These are phyloP conservation scores for Penicillium sp. DNA, from an alignment of 2,329 filamentous ascomycete genomes.

Conservation along the genomic window DNA sequence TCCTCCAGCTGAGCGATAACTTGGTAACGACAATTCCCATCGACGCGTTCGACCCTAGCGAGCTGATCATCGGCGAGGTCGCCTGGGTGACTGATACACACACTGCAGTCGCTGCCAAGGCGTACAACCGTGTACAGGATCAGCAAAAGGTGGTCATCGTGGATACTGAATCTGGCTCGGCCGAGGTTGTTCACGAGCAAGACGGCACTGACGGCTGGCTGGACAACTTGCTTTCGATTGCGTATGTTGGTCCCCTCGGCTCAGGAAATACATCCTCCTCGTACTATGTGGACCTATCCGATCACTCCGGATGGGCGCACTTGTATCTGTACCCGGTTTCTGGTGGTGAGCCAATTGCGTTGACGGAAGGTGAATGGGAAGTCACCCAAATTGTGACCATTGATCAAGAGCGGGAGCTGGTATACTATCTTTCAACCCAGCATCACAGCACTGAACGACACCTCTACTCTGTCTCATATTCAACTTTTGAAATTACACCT, in stretches of 20 bases:
- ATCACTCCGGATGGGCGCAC: slow-evolving; percentile 69
- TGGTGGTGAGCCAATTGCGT: slow-evolving; percentile 58
- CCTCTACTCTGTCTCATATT: slow-evolving; percentile 68
- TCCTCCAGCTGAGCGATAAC: slow-evolving; percentile 59
- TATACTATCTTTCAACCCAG: slow-evolving; percentile 71
- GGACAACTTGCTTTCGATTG: slow-evolving; percentile 54
- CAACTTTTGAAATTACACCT: slow-evolving; percentile 56
- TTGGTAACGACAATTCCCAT: slow-evolving; percentile 55
- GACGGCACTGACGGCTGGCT: slow-evolving; percentile 67
- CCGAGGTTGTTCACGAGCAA: slow-evolving; percentile 58
- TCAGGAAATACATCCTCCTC: slow-evolving; percentile 31
- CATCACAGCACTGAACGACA: slow-evolving; percentile 70
- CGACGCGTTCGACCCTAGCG: slow-evolving; percentile 62
- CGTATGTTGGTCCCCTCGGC: slow-evolving; percentile 50
- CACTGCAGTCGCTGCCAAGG: slow-evolving; percentile 65
- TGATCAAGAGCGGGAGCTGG: slow-evolving; percentile 58
- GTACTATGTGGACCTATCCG: slow-evolving; percentile 71
- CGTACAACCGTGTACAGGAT: slow-evolving; percentile 72
- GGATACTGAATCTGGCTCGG: slow-evolving; percentile 54
- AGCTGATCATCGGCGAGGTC: slow-evolving; percentile 70
- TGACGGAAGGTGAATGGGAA: slow-evolving; percentile 72
- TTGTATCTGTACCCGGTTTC: slow-evolving; percentile 67
- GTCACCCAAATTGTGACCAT: slow-evolving; percentile 65
- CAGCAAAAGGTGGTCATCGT: slow-evolving; percentile 66
- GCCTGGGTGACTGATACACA: slow-evolving; percentile 69